Evolutionary conservation across 345 rosid genomes (phyloP).

Genomic region (Arabidopsis suecica): DNA sequence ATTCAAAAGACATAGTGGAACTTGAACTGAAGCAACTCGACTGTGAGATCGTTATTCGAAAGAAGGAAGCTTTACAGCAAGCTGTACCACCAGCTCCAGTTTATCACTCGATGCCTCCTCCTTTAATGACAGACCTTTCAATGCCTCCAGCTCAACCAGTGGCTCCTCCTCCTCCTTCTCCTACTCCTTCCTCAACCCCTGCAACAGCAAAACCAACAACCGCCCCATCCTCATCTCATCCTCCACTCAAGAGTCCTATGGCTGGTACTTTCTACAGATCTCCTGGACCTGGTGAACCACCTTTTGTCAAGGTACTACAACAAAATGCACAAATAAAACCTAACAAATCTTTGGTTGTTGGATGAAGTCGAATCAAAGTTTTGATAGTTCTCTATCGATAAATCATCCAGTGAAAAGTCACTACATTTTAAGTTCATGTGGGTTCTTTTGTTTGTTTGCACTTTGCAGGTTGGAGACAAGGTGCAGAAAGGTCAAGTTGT

Average conservation of each 20-base stretch:
- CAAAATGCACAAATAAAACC: not conserved
- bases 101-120: conserved; percentile 51
- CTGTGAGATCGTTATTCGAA: conserved; percentile 80
- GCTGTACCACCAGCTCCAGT: conserved; percentile 48
- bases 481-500: conserved; percentile 96
- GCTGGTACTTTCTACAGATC: conserved; percentile 92
- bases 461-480: conserved; percentile 82
- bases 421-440: not conserved
- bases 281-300: conserved; percentile 90
- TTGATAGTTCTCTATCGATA: not conserved
- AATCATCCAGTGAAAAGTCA: not conserved
- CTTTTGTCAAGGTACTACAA: conserved; percentile 83
- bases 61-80: conserved; percentile 85
- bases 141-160: conserved; percentile 53
- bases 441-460: conserved; percentile 1
- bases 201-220: conserved; percentile 56
- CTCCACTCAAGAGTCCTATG: conserved; percentile 87
- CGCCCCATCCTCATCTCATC: conserved; percentile 55
- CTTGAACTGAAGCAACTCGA: conserved; percentile 83
- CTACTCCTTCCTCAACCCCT: conserved; percentile 47
- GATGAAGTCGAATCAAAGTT: not conserved
- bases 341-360: conserved; percentile 4
- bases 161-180: conserved; percentile 47
- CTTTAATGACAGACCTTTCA: conserved; percentile 49
- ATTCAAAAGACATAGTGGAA: conserved; percentile 86